Evolutionary conservation across 208 protist species (phyloP), one percentile per base, ranked within the genome.

Genomic region (Pavlovales sp.): DNA sequence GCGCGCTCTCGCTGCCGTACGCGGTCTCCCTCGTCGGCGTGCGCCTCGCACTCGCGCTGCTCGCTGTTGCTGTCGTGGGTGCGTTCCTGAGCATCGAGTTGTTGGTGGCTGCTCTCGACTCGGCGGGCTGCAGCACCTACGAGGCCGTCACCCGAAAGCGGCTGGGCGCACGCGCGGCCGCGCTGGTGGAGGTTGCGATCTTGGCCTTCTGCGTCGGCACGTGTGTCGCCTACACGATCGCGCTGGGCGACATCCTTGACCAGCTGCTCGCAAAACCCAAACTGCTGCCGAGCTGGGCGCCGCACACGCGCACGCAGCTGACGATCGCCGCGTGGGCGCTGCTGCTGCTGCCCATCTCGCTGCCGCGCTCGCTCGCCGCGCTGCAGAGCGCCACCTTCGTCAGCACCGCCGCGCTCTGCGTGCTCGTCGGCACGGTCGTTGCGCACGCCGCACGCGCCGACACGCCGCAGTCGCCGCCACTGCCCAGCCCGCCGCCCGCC

Each of bases 1-100:
- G 88, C 32, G 88, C 88, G 37, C 88, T 90, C 37, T 90, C 88
- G n/a, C 26, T 90, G 0, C 88, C 88, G 28, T 85, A 57, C 78
- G 88, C 88, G 14, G 36, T 90, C 34, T 42, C 42, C 22, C 57
- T 40, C 30, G 80, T 82, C 38, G 88, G 88, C 10, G 22, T 86
- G 42, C 30, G 30, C 32, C 80, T 86, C 20, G 88, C 67, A 0
- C 32, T 42, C 20, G 32, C 40, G 8, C 80, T 87, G 32, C 38
- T 85, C 2, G 22, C 30, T 11, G n/a, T 87, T 7, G 77, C 79
- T 22, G 88, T 20, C 11, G 39, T 22, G n/a, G 75, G 34, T 0
- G 75, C 84, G 40, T 22, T 79, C 11, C 75, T 88, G 7, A 78
- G 47, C 34, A 76, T 88, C 57, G 37, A 79, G 4, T 67, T 88